Percentiles rank a stretch among this genome's conserved stretches.
These are phyloP conservation scores for Pseudonectria foliicola DNA, from an alignment of 2,329 filamentous ascomycete species.

Conservation along the genomic window DNA sequence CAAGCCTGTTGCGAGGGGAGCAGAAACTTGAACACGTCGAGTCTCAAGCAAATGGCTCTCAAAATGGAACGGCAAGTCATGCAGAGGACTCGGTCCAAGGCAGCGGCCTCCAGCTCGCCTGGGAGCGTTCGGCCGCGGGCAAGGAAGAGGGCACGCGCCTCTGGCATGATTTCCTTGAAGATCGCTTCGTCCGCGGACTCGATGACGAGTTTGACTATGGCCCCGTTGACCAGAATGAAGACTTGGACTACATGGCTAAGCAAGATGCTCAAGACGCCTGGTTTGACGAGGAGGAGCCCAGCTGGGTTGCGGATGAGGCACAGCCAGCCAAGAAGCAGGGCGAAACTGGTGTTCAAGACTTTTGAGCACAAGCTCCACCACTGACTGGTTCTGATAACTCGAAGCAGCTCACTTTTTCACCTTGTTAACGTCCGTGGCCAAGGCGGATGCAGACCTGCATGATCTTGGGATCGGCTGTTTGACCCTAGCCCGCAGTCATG, in stretches of 20 bases:
- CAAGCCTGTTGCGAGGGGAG: slow-evolving; percentile 69
- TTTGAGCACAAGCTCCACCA: slow-evolving; percentile 33
- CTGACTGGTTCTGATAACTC: not conserved
- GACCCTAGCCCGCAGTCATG: not conserved
- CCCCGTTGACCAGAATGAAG: slow-evolving; percentile 62
- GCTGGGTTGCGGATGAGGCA: slow-evolving; percentile 46
- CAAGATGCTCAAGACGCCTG: slow-evolving; percentile 65
- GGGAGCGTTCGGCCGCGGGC: slow-evolving; percentile 22
- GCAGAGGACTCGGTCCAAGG: not conserved
- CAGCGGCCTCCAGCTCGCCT: slow-evolving; percentile 30
- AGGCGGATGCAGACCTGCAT: not conserved
- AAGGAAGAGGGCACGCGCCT: slow-evolving; percentile 60
- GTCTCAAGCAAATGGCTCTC: slow-evolving; percentile 5
- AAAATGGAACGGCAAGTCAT: not conserved
- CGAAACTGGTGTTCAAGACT: slow-evolving; percentile 68
- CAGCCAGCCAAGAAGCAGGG: slow-evolving; percentile 31
- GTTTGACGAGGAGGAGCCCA: slow-evolving; percentile 72
- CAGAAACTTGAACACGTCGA: slow-evolving; percentile 58
- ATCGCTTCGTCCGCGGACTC: slow-evolving; percentile 66
- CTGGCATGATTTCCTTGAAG: slow-evolving; percentile 66
- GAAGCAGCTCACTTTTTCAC: too few species aligned
- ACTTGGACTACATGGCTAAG: slow-evolving; percentile 57
- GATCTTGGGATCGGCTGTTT: not conserved
- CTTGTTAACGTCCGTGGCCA: too few species aligned
- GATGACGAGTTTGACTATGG: slow-evolving; percentile 76